Base-by-base conservation (phyloP, 2,329 filamentous ascomycete species). In the Aspergillus flavus region DNA sequence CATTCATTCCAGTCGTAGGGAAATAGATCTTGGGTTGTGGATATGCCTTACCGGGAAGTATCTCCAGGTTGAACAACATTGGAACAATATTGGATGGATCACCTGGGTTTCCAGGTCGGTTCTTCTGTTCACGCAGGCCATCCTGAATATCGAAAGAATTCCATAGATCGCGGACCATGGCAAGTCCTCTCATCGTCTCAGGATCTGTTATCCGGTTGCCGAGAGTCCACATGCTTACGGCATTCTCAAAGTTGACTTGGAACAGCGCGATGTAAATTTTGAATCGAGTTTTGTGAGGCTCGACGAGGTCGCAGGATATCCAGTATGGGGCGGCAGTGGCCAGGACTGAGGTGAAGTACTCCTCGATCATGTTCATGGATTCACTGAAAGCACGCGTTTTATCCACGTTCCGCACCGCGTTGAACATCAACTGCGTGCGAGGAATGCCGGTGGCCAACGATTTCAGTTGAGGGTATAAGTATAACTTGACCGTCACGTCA, bases 221-320 rank as follows among this genome's bases (percentile, higher is more conserved):
- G 10, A 71, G 63, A 21, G 69, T 70, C 68, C 68, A 71, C 19
- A 66, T 45, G 10, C 65, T 62, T 21, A 59, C 45, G 21, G 67
- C 48, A 23, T 62, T 63, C 9, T 34, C 64, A 5, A 62, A 36
- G 2, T 59, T 54, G n/a, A 71, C 69, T 14, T 66, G 62, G 6
- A 60, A 57, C 12, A 64, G 61, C 16, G 46, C 45, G 3, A 66
- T 23, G 41, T 71, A 71, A 6, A 71, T 52, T 46, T 71, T 71
- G 46, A 71, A 61, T 6, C 69, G 61, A 14, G 66, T 66, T 26
- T 57, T 28, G 1, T 59, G 36, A 6, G 64, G 69, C 16, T 62
- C 55, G 0, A 70, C 54, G 2, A 69, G 64, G 41, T 71, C 69
- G 26, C 66, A 68, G 4, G 67, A 66, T 10, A 68, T 28, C 41